These are phyloP conservation scores for Cyberlindnera meyerae DNA, from an alignment of 805 yeast species.

Conservation along the genomic window DNA sequence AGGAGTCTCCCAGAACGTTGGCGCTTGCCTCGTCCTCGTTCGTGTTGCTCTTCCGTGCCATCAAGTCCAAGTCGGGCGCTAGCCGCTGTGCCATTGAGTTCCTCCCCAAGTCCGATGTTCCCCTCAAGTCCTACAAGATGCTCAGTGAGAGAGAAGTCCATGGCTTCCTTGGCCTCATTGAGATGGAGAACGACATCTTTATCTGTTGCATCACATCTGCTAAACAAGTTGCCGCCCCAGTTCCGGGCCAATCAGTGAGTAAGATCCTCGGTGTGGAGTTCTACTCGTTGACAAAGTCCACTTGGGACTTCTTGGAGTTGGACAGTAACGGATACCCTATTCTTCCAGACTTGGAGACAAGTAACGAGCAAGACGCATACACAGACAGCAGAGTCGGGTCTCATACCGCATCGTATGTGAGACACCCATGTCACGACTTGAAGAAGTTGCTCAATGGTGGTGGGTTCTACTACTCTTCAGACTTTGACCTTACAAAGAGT, in stretches of 20 bases:
- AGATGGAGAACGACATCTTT: constrained; percentile 61
- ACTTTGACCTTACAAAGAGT: constrained; percentile 86
- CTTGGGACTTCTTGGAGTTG: constrained; percentile 76
- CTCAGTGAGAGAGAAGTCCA: constrained; percentile 41
- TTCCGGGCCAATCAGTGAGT: constrained; percentile 73
- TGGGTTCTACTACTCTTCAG: constrained; percentile 86
- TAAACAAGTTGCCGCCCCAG: constrained; percentile 74
- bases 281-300: constrained; percentile 60
- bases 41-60: constrained; percentile 42
- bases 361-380: constrained; percentile 21
- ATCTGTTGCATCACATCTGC: constrained; percentile 77
- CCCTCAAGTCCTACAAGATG: constrained; percentile 35
- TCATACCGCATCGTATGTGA: constrained; percentile 8
- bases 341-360: constrained; percentile 30
- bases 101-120: constrained; percentile 34
- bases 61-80: constrained; percentile 26
- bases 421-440: constrained; percentile 74
- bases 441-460: constrained; percentile 79
- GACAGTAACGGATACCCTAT: constrained; percentile 67
- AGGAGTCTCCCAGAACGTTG: constrained; percentile 34
- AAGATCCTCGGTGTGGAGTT: constrained; percentile 85
- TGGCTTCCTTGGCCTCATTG: constrained; percentile 81
- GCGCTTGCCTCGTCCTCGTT: constrained; percentile 39
- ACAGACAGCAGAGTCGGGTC: constrained; percentile 11
- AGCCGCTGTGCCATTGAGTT: constrained; percentile 47